phyloP scores from a whole-genome alignment of 1,284 basidiomycete species.

The Puccinia horiana region DNA sequence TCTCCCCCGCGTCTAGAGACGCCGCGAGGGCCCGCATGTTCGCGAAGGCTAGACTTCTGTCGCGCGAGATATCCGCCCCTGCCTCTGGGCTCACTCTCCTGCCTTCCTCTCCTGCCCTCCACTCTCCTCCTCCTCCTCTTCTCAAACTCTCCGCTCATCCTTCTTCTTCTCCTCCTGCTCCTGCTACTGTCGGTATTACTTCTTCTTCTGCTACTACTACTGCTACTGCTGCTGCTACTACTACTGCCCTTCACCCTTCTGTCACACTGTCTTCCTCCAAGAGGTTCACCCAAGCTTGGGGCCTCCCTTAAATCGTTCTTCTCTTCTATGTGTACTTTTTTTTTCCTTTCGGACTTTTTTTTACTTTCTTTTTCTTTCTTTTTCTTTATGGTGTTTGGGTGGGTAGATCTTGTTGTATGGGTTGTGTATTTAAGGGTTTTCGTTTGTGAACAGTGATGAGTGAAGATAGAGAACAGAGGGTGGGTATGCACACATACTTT shows the following conservation, averaged over 20 bases:
- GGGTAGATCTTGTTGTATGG: background rate
- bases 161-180: background rate
- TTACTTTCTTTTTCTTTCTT: background rate
- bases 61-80: too few relatives aligned
- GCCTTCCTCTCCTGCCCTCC: background rate
- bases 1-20: background rate
- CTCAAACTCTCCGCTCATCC: background rate
- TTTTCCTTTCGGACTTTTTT: background rate
- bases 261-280: background rate
- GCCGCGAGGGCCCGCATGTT: too few relatives aligned
- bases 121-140: conserved; percentile 5
- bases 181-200: background rate
- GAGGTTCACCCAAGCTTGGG: background rate
- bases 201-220: too few relatives aligned
- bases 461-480: too few relatives aligned
- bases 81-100: background rate
- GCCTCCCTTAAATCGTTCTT: background rate
- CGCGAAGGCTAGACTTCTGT: too few relatives aligned
- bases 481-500: too few relatives aligned
- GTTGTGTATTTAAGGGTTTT: background rate
- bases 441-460: too few relatives aligned
- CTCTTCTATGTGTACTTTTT: background rate
- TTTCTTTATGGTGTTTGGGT: background rate
- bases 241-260: background rate
- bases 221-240: too few relatives aligned